Evolutionary conservation across 2,329 filamentous ascomycete species (phyloP), one percentile per base, ranked within the genome.

Genomic region (Fusarium ramigenum): DNA sequence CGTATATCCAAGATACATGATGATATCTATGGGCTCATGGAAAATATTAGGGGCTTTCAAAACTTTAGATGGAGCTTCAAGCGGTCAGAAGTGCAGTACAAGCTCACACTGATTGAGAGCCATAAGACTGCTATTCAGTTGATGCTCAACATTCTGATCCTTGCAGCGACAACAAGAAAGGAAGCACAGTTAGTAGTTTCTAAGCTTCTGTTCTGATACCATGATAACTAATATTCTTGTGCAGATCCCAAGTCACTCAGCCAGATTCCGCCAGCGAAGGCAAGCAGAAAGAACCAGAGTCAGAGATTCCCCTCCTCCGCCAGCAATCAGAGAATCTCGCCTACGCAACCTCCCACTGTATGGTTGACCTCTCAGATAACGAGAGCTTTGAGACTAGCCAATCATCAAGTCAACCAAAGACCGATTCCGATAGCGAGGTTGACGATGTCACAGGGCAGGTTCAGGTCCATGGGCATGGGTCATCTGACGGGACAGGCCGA

Each of bases 121-220:
- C 34, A 56, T 15, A 56, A 28, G 4, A 30, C 25, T 42, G 36
- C 25, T 7, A 43, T 56, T 11, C 52, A 56, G 4, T 30, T 56
- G 21, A 56, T 56, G 37, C 52, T 43, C 15, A 43, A 19, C 11
- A 15, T 42, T 8, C 1, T 32, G 0, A 56, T 30, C 14, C 25
- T 56, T 15, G 36, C 25, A 1, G 15, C 8, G 21, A 19, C 25
- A 43, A 32, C 36, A 15, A 56, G 25, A 43, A 42, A 42, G 11
- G 52, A 56, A 30, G 52, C 25, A 42, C 19, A 43, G 52, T 56
- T 3, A 32, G 52, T n/a, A 18, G 4, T 1, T 4, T n/a, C 19
- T 14, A 1, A 0, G 1, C 1, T 18, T 2, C 1, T 12, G 2
- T 30, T 7, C 12, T 32, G 30, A 32, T 5, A 11, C 30, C 1